Conservation (phyloP, 495 filamentous ascomycete genomes). For the Aspergillus affinis region DNA sequence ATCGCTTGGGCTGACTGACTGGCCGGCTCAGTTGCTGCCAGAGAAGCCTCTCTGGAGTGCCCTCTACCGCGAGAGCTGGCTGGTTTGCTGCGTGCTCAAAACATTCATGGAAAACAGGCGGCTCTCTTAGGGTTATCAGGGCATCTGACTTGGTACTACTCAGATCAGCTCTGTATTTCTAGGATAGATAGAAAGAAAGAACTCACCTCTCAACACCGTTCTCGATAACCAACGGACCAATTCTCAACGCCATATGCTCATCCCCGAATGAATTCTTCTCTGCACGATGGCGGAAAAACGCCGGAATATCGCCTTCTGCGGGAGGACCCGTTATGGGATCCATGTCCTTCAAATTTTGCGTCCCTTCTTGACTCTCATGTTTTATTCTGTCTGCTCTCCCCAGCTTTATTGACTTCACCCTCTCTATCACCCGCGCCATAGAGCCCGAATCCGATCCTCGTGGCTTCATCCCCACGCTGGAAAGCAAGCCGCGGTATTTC, state of each 20-base stretch:
- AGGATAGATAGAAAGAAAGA: neutral
- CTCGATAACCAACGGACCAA: conserved; percentile 45
- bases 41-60: conserved; percentile 14
- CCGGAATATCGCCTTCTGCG: conserved; percentile 31
- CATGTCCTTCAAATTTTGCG: too few species aligned
- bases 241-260: conserved; percentile 39
- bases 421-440: neutral
- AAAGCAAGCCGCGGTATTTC: conserved; percentile 22
- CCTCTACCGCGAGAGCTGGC: conserved; percentile 18
- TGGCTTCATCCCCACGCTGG: neutral
- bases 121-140: conserved; percentile 29
- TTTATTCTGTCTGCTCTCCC: too few species aligned
- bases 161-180: neutral
- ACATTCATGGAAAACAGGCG: conserved; percentile 26
- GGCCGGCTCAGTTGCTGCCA: conserved; percentile 24
- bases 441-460: neutral
- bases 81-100: neutral
- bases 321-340: conserved; percentile 6
- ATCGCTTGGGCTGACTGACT: conserved; percentile 24
- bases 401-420: too few species aligned
- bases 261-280: conserved; percentile 37
- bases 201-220: conserved; percentile 33
- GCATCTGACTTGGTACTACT: conserved; percentile 29
- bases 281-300: conserved; percentile 28
- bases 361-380: too few species aligned